Percentiles rank a stretch among this genome's conserved stretches.
These are phyloP conservation scores for Russula earlei DNA, from an alignment of 768 basidiomycete genomes.

Conservation along the genomic window DNA sequence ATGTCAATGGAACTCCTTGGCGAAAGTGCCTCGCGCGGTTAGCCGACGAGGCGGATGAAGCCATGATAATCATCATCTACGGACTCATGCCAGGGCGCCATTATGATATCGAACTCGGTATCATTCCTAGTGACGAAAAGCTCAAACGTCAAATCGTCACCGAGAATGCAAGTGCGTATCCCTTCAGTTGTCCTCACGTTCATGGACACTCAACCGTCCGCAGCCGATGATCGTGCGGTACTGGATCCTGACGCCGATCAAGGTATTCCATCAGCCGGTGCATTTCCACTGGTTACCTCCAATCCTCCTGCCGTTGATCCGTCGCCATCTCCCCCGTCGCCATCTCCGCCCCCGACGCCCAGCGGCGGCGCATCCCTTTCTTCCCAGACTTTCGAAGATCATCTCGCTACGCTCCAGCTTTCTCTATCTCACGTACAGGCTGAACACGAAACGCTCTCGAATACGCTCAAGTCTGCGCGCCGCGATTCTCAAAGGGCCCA, in stretches of 20 bases:
- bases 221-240: constrained; percentile 1
- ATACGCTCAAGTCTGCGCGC: constrained; percentile 66
- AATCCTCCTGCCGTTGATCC: constrained; percentile 6
- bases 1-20: constrained; percentile 74
- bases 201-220: not conserved
- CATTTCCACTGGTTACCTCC: not conserved
- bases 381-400: constrained; percentile 54
- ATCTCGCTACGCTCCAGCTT: constrained; percentile 54
- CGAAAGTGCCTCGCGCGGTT: constrained; percentile 69
- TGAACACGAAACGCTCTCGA: constrained; percentile 60
- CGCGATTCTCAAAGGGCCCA: constrained; percentile 80
- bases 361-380: constrained; percentile 23
- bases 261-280: constrained; percentile 2
- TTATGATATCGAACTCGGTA: constrained; percentile 80
- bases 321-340: constrained; percentile 19
- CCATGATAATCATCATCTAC: constrained; percentile 85
- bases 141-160: constrained; percentile 61
- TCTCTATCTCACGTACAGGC: constrained; percentile 50
- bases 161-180: constrained; percentile 35
- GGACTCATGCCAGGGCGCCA: constrained; percentile 81
- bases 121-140: constrained; percentile 52
- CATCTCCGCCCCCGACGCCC: constrained; percentile 16
- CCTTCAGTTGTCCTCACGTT: not conserved
- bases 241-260: constrained; percentile 1
- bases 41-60: constrained; percentile 76